Conservation (phyloP, 2,329 filamentous ascomycete species). For the Aspergillus jensenii region DNA sequence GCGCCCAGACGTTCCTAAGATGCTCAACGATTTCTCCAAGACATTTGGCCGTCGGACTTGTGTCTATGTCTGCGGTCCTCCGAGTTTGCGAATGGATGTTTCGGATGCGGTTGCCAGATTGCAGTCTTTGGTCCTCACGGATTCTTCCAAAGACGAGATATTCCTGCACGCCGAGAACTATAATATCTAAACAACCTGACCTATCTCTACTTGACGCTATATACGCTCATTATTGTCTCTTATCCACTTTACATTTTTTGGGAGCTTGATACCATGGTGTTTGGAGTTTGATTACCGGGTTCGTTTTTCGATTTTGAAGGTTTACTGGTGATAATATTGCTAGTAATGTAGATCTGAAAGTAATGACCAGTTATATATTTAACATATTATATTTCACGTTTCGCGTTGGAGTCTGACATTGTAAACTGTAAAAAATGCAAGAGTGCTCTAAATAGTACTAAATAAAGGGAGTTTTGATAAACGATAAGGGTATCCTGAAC, state of each 20-base stretch:
- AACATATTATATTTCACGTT: background rate
- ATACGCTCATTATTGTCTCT: background rate
- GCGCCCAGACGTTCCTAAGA: conserved; percentile 80
- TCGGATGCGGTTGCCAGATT: conserved; percentile 79
- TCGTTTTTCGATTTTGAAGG: background rate
- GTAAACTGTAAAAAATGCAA: background rate
- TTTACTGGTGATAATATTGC: background rate
- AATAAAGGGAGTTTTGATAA: background rate
- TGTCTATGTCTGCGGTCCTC: conserved; percentile 90
- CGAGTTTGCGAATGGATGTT: conserved; percentile 82
- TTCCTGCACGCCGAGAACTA: conserved; percentile 96
- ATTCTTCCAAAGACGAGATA: conserved; percentile 79
- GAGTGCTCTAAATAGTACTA: background rate
- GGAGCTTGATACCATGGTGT: conserved; percentile 7
- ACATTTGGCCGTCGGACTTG: conserved; percentile 81
- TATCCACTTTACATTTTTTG: background rate
- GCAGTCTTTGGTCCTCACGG: conserved; percentile 80
- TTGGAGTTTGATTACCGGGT: background rate
- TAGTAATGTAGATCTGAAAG: conserved; percentile 1
- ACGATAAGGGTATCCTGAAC: conserved; percentile 11
- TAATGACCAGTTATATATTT: background rate
- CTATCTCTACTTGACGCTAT: background rate
- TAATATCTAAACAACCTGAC: conserved; percentile 60
- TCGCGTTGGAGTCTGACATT: background rate
- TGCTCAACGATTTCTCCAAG: conserved; percentile 78